A percentile compares a stretch with the other conserved stretches of the same genome.
These are phyloP conservation scores for Hondaea fermentalgiana DNA, from an alignment of 108 stramenopile genomes.

Conservation along the genomic window DNA sequence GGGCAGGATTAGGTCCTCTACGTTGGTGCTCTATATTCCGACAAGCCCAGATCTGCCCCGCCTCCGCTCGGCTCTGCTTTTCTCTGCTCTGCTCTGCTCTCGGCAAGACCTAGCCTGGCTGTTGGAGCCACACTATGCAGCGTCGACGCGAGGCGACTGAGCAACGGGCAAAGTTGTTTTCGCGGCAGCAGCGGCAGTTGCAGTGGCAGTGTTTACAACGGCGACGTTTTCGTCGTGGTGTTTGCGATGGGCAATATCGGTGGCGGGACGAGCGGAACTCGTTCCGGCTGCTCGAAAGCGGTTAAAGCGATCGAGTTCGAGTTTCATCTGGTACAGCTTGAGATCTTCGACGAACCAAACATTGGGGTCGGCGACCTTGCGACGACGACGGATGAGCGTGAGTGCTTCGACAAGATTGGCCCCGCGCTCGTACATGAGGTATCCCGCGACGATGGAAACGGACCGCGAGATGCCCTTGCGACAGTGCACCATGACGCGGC, in stretches of 20 bases:
- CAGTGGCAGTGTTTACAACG: neutral
- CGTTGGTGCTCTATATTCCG: too few species aligned
- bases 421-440: conserved; percentile 7
- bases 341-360: conserved; percentile 10
- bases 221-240: neutral
- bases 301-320: neutral
- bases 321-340: neutral
- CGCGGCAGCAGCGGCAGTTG: neutral
- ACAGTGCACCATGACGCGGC: neutral
- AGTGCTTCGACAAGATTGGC: neutral
- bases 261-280: neutral
- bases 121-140: too few species aligned
- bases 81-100: too few species aligned
- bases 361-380: conserved; percentile 11
- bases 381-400: neutral
- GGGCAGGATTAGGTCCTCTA: too few species aligned
- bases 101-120: too few species aligned
- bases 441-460: conserved; percentile 11
- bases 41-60: too few species aligned
- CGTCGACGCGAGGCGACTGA: too few species aligned
- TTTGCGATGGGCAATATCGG: neutral
- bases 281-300: neutral
- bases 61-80: too few species aligned
- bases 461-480: neutral
- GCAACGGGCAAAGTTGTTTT: too few species aligned